Base-by-base conservation (phyloP, 768 basidiomycete species). In the Tylopilus subfusipes region DNA sequence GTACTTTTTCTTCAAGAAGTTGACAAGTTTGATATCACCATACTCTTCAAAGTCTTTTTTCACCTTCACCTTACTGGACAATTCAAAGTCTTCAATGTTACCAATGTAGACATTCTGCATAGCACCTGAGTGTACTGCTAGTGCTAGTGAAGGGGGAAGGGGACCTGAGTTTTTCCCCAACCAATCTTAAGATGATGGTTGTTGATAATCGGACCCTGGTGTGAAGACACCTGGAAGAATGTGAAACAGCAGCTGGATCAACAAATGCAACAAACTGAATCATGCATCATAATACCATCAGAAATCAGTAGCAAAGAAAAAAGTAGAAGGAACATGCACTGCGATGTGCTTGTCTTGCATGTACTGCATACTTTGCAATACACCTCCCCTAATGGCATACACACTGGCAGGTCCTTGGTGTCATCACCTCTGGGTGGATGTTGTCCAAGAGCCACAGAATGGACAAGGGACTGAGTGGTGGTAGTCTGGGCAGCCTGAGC, bases 331-430 rank as follows among this genome's bases (percentile, higher is more conserved):
- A 42, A 51, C 27, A 81, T 87, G 60, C 63, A 95, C 91, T 62
- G 93, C 93, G 66, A 97, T 97, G 67, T 96, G 93, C 77, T 98
- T 97, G 64, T 98, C 97, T 58, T 88, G 86, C 85, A 98, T 90
- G 70, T 94, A 96, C 58, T 93, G 77, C 65, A 99, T 85, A 71
- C 93, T 93, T 75, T 98, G 93, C 48, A 99, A 74, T 57, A 97
- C 90, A 44, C 97, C 97, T n/a, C 96, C 97, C 47, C 97, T 83
- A 57, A 99, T 88, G 27, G 92, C 86, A 63, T 98, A 76, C 96
- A 98, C n/a, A n/a, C n/a, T n/a, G n/a, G n/a, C 59, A 98, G 75
- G 68, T 98, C 97, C 71, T 98, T 95, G 2, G 89, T 80, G 16
- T n/a, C n/a, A 86, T 88, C 18, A 93, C 97, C 75, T 98, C 97